Evolutionary conservation across 768 basidiomycete species (phyloP), one percentile per base, ranked within the genome.

Genomic region (Tremella mesenterica): DNA sequence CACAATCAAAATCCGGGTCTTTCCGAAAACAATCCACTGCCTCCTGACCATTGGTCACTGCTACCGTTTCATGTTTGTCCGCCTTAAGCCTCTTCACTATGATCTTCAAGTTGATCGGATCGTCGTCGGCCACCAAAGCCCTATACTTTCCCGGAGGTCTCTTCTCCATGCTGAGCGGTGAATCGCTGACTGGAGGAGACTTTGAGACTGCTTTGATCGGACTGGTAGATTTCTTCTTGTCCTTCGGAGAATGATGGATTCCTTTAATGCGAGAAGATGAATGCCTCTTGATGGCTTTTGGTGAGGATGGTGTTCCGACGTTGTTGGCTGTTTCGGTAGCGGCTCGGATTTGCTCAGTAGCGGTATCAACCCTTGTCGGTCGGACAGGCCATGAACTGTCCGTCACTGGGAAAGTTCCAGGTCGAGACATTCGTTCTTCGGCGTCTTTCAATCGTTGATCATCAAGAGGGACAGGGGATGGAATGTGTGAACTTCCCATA

Each of bases 21-120:
- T 71, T 65, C 48, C 77, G 69, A 23, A 86, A 74, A 55, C 77
- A 76, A 30, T 85, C 81, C 1, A 86, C 75, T 0, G 80, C 82
- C 61, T 87, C 85, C 69, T 85, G 85, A 2, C 88, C 86, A 64
- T 90, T 86, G 1, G 79, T 81, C 1, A 81, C 81, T 49, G 79
- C 79, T 9, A 81, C 74, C 4, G 87, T 84, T 12, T 69, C 76
- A 57, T 88, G 84, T 0, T 83, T 84, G 61, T 82, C 83, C 57
- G 81, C 74, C 13, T 76, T 75, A 45, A 90, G 75, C 12, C 85
- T 78, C 66, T 86, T 86, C 6, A 78, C 77, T 0, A 89, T 76
- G 20, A 89, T 81, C 45, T 75, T 79, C 8, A 82, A 80, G 66
- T 89, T 88, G 63, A 88, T 81, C 39, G 80, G 77, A 60, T 88